Evolutionary conservation across 306 rosid genomes (phyloP), one percentile per base, ranked within the genome.

Genomic region (Hippophae gyantsensis): DNA sequence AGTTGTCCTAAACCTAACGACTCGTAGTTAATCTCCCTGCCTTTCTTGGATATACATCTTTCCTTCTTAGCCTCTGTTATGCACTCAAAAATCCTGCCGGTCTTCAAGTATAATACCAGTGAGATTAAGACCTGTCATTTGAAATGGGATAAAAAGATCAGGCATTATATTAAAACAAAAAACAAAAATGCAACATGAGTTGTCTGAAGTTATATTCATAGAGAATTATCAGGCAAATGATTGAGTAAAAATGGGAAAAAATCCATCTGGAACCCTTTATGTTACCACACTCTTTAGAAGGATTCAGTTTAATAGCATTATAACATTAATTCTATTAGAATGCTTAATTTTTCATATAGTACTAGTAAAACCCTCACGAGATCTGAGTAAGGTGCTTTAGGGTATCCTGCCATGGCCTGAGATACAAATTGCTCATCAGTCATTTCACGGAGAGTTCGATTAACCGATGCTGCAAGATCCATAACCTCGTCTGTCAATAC

Each of bases 361-460:
- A 14, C 7, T 6, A 32, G 25, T 65, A 47, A 43, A 1, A 42
- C 41, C 56, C 84, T 71, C 53, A 90, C 96, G 72, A 85, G 58
- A 74, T 90, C 89, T 27, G 95, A 85, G 57, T 51, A 60, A 32
- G 96, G 98, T 57, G 98, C 96, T 70, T 83, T 68, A 60, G 95
- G 83, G 73, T 81, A 83, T 61, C 52, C 79, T 51, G 73, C 75
- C 96, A 87, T 69, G 6, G 96, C 96, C 73, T 56, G 86, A 42
- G 98, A 82, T 56, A 87, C 84, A 43, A 66, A 72, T 47, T 73
- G 78, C 70, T 70, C 82, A 62, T 83, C 81, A 6, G 89, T 85
- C 98, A 87, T 84, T 60, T 78, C 70, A 62, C 50, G 42, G 50
- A 87, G 75, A 32, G 89, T 75, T 12, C 52, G 52, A 57, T 61